Evolutionary conservation across 2,329 filamentous ascomycete species (phyloP).

Genomic region (Canariomyces notabilis): DNA sequence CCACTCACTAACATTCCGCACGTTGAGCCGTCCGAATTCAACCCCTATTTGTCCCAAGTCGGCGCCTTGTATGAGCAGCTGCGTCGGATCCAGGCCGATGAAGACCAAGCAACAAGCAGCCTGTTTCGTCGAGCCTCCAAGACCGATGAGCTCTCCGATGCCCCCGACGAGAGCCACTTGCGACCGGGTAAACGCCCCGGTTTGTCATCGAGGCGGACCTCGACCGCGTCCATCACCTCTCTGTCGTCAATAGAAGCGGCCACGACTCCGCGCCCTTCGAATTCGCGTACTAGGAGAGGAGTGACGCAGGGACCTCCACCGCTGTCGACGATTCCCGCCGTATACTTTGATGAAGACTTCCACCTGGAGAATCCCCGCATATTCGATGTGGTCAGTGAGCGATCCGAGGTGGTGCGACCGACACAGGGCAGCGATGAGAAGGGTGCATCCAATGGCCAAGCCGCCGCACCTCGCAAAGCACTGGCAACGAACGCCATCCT

Average conservation of each 20-base stretch:
- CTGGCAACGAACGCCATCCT: slow-evolving; percentile 94
- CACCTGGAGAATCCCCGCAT: slow-evolving; percentile 92
- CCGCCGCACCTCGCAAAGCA: slow-evolving; percentile 68
- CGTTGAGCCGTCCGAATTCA: slow-evolving; percentile 74
- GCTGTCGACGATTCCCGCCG: slow-evolving; percentile 81
- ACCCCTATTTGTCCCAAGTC: slow-evolving; percentile 77
- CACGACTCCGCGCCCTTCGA: slow-evolving; percentile 40
- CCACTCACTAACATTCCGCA: slow-evolving; percentile 82
- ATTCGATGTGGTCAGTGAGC: slow-evolving; percentile 93
- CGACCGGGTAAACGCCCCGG: slow-evolving; percentile 40
- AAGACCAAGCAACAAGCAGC: slow-evolving; percentile 54
- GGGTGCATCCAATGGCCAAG: slow-evolving; percentile 50
- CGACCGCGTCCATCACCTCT: slow-evolving; percentile 44
- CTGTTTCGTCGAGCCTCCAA: slow-evolving; percentile 35
- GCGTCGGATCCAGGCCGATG: slow-evolving; percentile 72
- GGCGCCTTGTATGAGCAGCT: slow-evolving; percentile 85
- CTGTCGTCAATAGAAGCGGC: slow-evolving; percentile 45
- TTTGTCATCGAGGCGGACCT: slow-evolving; percentile 35
- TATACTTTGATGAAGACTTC: slow-evolving; percentile 95
- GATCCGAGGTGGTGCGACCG: slow-evolving; percentile 87
- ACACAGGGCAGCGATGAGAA: slow-evolving; percentile 53
- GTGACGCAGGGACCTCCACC: slow-evolving; percentile 71
- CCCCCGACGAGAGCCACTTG: slow-evolving; percentile 41
- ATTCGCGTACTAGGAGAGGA: slow-evolving; percentile 50
- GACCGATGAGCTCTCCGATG: slow-evolving; percentile 39